These are phyloP conservation scores for Flaveria ramosissima DNA, from an alignment of 129 eudicot genomes.

Conservation along the genomic window DNA sequence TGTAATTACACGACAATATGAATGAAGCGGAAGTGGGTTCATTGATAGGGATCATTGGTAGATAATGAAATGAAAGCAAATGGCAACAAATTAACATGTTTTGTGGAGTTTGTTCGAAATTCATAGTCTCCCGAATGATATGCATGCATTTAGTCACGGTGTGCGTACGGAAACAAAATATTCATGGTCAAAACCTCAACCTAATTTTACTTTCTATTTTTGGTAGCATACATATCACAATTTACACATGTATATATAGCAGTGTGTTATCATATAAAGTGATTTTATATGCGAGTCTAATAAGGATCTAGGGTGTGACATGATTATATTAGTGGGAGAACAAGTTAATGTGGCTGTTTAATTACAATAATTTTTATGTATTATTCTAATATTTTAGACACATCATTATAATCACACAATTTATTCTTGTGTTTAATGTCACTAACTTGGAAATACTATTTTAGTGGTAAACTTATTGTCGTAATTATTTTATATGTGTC, in stretches of 20 bases:
- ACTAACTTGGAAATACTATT: too few relatives aligned
- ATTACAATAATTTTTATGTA: too few relatives aligned
- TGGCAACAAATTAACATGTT: slow-evolving; percentile 22
- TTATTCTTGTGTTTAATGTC: too few relatives aligned
- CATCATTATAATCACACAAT: too few relatives aligned
- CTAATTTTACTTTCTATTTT: slow-evolving; percentile 29
- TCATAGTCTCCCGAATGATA: slow-evolving; percentile 25
- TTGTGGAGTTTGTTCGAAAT: slow-evolving; percentile 32
- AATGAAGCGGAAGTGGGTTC: slow-evolving; percentile 7
- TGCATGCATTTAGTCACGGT: slow-evolving; percentile 24
- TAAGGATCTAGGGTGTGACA: too few relatives aligned
- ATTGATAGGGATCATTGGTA: neutral
- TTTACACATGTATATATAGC: neutral
- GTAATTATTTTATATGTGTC: too few relatives aligned
- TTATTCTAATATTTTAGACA: too few relatives aligned
- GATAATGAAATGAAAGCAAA: slow-evolving; percentile 1
- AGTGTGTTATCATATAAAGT: too few relatives aligned
- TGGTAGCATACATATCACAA: slow-evolving; percentile 8
- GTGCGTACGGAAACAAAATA: slow-evolving; percentile 39
- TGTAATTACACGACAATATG: slow-evolving; percentile 21
- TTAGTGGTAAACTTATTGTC: too few relatives aligned
- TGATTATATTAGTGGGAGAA: too few relatives aligned
- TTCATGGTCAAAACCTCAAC: slow-evolving; percentile 33
- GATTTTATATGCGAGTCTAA: too few relatives aligned
- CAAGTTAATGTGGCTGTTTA: too few relatives aligned